A percentile compares a stretch with the other conserved stretches of the same genome.
These are phyloP conservation scores for Penicillium sp. DNA, from an alignment of 2,329 filamentous ascomycete genomes.

Conservation along the genomic window DNA sequence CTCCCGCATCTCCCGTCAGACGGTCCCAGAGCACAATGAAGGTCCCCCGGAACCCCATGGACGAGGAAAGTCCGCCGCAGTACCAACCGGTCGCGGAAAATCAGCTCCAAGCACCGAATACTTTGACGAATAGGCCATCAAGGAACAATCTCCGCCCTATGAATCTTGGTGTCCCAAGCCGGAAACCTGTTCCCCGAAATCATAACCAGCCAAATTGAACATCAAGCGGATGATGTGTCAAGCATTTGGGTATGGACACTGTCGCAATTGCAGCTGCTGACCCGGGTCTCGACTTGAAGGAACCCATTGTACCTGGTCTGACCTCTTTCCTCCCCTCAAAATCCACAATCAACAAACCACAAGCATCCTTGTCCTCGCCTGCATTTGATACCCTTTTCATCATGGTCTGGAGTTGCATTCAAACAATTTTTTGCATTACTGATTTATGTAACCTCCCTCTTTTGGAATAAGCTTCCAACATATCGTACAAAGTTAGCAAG, in stretches of 20 bases:
- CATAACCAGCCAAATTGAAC: slow-evolving; percentile 3
- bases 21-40: slow-evolving; percentile 33
- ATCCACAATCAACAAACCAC: not conserved
- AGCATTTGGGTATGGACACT: no score
- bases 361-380: slow-evolving; percentile 1
- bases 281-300: no score
- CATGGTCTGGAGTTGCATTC: no score
- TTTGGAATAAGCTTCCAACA: no score
- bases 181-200: slow-evolving; percentile 36
- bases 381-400: slow-evolving; percentile 12
- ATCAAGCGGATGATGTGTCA: no score
- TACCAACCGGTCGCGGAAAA: slow-evolving; percentile 27
- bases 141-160: slow-evolving; percentile 25
- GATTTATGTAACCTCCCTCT: no score
- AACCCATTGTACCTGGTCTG: no score
- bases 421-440: no score
- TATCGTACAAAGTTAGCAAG: no score
- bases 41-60: slow-evolving; percentile 20
- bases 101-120: slow-evolving; percentile 10
- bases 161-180: slow-evolving; percentile 35
- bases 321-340: no score
- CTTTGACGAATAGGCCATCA: slow-evolving; percentile 19
- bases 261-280: no score
- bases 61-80: slow-evolving; percentile 29
- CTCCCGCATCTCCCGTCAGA: slow-evolving; percentile 26